phyloP scores from a whole-genome alignment of 257 asterid species.

The Schizonepeta tenuifolia region DNA sequence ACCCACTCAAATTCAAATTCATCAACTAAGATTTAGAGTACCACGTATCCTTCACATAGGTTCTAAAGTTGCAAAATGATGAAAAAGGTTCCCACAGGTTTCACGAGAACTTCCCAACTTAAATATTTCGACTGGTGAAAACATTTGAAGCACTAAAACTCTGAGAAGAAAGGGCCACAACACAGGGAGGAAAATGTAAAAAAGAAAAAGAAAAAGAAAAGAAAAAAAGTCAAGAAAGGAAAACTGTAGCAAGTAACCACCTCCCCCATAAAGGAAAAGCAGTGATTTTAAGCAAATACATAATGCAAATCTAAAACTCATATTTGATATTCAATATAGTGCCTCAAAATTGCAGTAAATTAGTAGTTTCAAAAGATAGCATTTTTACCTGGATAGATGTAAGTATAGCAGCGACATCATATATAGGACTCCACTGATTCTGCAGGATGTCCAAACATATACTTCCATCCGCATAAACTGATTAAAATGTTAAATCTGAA shows the following conservation, averaged over 20 bases:
- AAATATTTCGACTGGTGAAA: background rate
- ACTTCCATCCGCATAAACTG: conserved; percentile 96
- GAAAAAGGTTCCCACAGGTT: background rate
- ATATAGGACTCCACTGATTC: conserved; percentile 96
- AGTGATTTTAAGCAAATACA: background rate
- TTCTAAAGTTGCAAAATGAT: background rate
- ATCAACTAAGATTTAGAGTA: background rate
- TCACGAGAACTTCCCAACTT: background rate
- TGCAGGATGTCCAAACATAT: conserved; percentile 93
- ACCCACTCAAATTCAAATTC: background rate
- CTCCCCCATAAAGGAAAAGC: background rate
- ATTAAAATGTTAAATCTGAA: conserved; percentile 24
- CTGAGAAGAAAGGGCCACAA: background rate
- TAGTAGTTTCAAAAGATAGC: background rate
- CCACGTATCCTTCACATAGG: background rate
- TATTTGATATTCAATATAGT: background rate
- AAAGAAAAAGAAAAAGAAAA: too few relatives aligned
- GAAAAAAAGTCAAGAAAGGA: background rate
- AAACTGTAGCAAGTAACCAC: background rate
- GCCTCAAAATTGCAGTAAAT: background rate
- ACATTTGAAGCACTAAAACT: background rate
- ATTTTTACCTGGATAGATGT: conserved; percentile 75
- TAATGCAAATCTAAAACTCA: background rate
- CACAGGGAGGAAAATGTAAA: background rate
- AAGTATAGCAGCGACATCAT: conserved; percentile 91